A percentile compares a stretch with the other conserved stretches of the same genome.
Evolutionary conservation across 2,329 filamentous ascomycete species (phyloP).

Genomic region (Aspergillus phoenicis): DNA sequence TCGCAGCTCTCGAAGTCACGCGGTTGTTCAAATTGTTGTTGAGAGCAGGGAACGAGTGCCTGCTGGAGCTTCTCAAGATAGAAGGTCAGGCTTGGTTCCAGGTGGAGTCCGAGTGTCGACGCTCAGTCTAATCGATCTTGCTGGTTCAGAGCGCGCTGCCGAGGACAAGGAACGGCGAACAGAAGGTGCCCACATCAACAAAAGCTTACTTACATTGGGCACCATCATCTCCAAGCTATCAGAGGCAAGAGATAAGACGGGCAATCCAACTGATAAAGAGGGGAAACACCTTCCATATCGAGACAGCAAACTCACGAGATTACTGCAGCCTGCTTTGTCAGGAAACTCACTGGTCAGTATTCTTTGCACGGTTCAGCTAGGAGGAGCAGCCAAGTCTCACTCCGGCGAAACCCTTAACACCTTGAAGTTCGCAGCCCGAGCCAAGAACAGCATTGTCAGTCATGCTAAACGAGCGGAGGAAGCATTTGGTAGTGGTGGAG

Average conservation of each 20-base stretch:
- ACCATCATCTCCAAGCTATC: constrained; percentile 95
- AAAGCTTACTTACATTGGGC: constrained; percentile 89
- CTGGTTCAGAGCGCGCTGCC: constrained; percentile 92
- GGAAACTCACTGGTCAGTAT: constrained; percentile 96
- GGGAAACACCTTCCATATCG: constrained; percentile 92
- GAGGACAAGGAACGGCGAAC: constrained; percentile 91
- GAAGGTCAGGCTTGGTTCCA: constrained; percentile 70
- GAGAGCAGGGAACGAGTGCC: constrained; percentile 88
- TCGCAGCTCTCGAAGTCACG: constrained; percentile 94
- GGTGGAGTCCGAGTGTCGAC: constrained; percentile 95
- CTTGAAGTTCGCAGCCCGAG: constrained; percentile 91
- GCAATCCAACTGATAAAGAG: constrained; percentile 73
- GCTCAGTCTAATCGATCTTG: constrained; percentile 90
- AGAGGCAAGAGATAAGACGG: constrained; percentile 80
- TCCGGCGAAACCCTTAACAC: constrained; percentile 91
- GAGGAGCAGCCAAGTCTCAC: constrained; percentile 72
- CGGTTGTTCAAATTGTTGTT: constrained; percentile 97
- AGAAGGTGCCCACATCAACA: constrained; percentile 98
- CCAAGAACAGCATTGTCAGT: constrained; percentile 97
- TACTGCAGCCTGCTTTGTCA: constrained; percentile 88
- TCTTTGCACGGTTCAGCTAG: constrained; percentile 91
- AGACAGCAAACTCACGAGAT: constrained; percentile 93
- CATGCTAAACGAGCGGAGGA: constrained; percentile 95
- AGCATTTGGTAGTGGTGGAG: constrained; percentile 73
- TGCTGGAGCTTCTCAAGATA: constrained; percentile 56